Evolutionary conservation across 106 monocot species (phyloP).

Genomic region (Dioscorea alata): DNA sequence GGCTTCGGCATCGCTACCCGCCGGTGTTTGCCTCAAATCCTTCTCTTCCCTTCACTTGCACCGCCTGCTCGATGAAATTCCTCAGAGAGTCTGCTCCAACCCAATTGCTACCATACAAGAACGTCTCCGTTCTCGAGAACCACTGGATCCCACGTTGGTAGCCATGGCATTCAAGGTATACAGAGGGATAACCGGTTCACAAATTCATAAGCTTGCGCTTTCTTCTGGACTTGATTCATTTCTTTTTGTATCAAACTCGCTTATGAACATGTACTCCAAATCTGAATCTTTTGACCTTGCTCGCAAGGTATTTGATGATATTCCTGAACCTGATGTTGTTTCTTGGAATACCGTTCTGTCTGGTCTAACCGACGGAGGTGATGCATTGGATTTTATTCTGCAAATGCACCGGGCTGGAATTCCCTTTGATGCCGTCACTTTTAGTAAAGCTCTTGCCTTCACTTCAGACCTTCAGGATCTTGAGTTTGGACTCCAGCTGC

Average conservation of each 20-base stretch:
- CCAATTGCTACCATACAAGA: conserved; percentile 7
- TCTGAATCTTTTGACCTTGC: conserved; percentile 29
- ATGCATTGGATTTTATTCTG: conserved; percentile 36
- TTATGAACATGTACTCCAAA: conserved; percentile 69
- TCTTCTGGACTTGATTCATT: conserved; percentile 37
- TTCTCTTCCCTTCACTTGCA: background rate
- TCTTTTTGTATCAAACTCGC: conserved; percentile 52
- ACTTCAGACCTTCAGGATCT: conserved; percentile 22
- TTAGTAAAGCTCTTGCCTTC: conserved; percentile 39
- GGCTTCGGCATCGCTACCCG: conserved; percentile 1
- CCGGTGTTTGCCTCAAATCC: conserved; percentile 8
- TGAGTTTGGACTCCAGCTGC: conserved; percentile 23
- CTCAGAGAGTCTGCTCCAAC: conserved; percentile 5
- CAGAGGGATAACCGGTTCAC: conserved; percentile 9
- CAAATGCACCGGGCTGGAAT: conserved; percentile 45
- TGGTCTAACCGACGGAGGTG: conserved; percentile 11
- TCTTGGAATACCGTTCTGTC: conserved; percentile 91
- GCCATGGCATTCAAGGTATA: conserved; percentile 31
- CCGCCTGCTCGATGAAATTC: conserved; percentile 38
- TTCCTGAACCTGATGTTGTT: conserved; percentile 32
- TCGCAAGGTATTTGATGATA: conserved; percentile 27
- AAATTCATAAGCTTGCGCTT: conserved; percentile 45
- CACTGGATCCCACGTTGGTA: conserved; percentile 13
- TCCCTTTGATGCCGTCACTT: conserved; percentile 54
- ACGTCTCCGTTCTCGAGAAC: conserved; percentile 9